phyloP scores from a whole-genome alignment of 768 basidiomycete genomes.

The Mycena albidolilacea region DNA sequence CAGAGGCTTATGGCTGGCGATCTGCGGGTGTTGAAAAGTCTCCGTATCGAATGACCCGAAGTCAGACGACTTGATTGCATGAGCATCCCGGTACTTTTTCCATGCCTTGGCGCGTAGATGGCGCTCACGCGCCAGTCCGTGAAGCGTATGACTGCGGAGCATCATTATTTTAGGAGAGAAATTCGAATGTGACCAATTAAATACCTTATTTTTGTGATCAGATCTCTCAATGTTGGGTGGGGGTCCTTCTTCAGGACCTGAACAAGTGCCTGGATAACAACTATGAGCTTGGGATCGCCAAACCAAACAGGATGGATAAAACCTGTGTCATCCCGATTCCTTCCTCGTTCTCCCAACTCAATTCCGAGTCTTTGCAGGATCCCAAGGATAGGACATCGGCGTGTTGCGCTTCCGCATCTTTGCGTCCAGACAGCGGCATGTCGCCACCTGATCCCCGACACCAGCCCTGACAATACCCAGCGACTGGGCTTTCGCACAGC shows the following conservation, averaged over 20 bases:
- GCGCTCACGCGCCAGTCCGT: slow-evolving; percentile 23
- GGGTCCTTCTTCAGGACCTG: slow-evolving; percentile 22
- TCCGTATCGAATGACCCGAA: slow-evolving; percentile 29
- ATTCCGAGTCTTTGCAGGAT: slow-evolving; percentile 39
- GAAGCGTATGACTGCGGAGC: slow-evolving; percentile 29
- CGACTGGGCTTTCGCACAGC: slow-evolving; percentile 30
- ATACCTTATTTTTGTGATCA: slow-evolving; percentile 35
- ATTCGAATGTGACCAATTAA: background rate
- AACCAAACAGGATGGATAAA: background rate
- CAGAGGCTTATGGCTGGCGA: slow-evolving; percentile 34
- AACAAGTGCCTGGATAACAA: slow-evolving; percentile 27
- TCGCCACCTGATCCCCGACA: slow-evolving; percentile 13
- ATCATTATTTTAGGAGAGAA: background rate
- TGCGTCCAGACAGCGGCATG: background rate
- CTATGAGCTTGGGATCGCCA: background rate
- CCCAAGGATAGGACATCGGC: slow-evolving; percentile 32
- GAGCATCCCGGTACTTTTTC: slow-evolving; percentile 26
- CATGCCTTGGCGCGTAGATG: slow-evolving; percentile 14
- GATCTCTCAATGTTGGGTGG: slow-evolving; percentile 29
- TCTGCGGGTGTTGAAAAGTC: slow-evolving; percentile 38
- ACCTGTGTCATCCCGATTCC: slow-evolving; percentile 39
- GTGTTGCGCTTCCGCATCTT: background rate
- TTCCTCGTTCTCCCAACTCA: slow-evolving; percentile 38
- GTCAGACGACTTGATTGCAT: slow-evolving; percentile 16
- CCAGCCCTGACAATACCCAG: slow-evolving; percentile 32